A percentile compares a stretch with the other conserved stretches of the same genome.
phyloP scores from a whole-genome alignment of 2,329 filamentous ascomycete species.

The Nigrospora sphaerica region DNA sequence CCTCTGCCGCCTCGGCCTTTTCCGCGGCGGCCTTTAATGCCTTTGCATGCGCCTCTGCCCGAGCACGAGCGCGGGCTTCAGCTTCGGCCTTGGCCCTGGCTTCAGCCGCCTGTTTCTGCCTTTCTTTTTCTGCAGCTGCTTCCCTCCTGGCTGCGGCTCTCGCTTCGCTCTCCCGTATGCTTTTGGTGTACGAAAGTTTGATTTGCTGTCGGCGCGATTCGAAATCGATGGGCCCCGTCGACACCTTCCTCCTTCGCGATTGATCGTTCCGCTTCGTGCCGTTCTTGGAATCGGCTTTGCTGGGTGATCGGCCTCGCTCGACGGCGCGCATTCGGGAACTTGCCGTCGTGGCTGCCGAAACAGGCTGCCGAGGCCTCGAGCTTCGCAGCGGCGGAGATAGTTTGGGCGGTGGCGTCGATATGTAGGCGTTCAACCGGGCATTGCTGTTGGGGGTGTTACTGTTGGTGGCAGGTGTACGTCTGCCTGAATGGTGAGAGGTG shows the following conservation, averaged over 20 bases:
- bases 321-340: slow-evolving; percentile 60
- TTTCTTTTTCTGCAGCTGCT: slow-evolving; percentile 46
- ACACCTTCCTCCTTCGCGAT: slow-evolving; percentile 43
- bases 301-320: slow-evolving; percentile 46
- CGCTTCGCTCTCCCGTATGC: slow-evolving; percentile 67
- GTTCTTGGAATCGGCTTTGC: slow-evolving; percentile 8
- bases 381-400: slow-evolving; percentile 74
- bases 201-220: slow-evolving; percentile 76
- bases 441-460: slow-evolving; percentile 40
- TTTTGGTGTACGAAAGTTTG: slow-evolving; percentile 77
- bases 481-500: slow-evolving; percentile 26
- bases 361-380: slow-evolving; percentile 72
- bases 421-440: slow-evolving; percentile 63
- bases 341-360: slow-evolving; percentile 67
- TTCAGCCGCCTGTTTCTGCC: slow-evolving; percentile 42
- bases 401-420: slow-evolving; percentile 62
- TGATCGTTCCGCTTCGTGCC: slow-evolving; percentile 29
- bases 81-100: slow-evolving; percentile 33
- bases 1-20: slow-evolving; percentile 37
- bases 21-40: slow-evolving; percentile 26
- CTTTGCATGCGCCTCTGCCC: slow-evolving; percentile 33
- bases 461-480: slow-evolving; percentile 32
- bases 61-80: slow-evolving; percentile 14
- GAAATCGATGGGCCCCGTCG: slow-evolving; percentile 74
- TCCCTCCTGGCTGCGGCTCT: slow-evolving; percentile 39